Evolutionary conservation across 106 monocot species (phyloP), one percentile per base, ranked within the genome.

Genomic region (Vanilla planifolia): DNA sequence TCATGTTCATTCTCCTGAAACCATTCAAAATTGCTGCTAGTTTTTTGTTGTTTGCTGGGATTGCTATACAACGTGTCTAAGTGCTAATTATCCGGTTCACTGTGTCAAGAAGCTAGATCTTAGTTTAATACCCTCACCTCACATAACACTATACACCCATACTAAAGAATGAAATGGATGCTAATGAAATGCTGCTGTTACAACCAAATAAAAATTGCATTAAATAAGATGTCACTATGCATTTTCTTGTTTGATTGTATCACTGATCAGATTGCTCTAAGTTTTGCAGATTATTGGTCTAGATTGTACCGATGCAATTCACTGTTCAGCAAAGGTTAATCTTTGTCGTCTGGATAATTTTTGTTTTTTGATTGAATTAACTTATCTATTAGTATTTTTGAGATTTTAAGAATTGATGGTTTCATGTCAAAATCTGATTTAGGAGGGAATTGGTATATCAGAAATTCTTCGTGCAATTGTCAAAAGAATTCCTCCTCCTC

Each of bases 251-350:
- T 26, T 25, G 21, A 24, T 50, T 3, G n/a, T n/a, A 24, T 50
- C 32, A 55, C 30, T 33, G 23, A 43, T 67, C 44, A 56, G 25
- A 48, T 50, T 51, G 15, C 21, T 30, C 9, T 51, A 32, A 15
- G 27, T 56, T 62, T 65, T 58, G 56, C 88, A 95, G 94, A 84
- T 96, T 64, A 77, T 96, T 74, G 96, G 96, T 25, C 64, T 96
- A 72, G 90, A 96, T 67, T 96, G 90, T 51, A 87, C 74, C 42
- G 59, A 87, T 79, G 81, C 79, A 47, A 96, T 96, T 68, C 84
- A 58, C 41, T 96, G 96, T 68, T 96, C 96, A 67, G 96, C 90
- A 39, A 96, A 96, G 94, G 94, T 95, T 61, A 60, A 61, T 81
- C 66, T 34, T 52, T 37, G 46, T 17, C 42, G 35, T 15, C n/a